phyloP scores from a whole-genome alignment of 495 filamentous ascomycete species.

The Cladorrhinum samala region DNA sequence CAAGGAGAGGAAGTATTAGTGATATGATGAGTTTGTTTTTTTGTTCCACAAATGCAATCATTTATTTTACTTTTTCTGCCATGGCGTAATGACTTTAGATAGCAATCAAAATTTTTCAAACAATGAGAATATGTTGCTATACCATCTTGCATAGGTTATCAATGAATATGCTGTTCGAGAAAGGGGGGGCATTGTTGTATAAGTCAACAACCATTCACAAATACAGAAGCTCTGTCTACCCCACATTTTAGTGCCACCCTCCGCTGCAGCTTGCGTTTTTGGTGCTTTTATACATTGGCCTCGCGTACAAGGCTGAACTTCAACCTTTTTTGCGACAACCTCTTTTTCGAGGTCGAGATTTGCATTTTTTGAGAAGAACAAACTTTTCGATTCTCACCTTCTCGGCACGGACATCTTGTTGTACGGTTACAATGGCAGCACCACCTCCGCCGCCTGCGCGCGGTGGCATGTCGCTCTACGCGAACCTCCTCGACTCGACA shows the following conservation, averaged over 20 bases:
- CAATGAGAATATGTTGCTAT: no score
- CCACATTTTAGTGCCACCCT: neutral
- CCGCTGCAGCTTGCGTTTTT: no score
- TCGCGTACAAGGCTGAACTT: constrained; percentile 15
- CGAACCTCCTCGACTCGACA: constrained; percentile 47
- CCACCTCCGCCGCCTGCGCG: constrained; percentile 18
- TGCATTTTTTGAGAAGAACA: no score
- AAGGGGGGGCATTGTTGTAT: neutral
- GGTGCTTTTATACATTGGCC: neutral
- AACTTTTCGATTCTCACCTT: no score
- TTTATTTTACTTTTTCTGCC: no score
- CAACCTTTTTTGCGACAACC: neutral
- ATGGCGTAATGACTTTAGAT: no score
- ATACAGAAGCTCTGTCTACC: neutral
- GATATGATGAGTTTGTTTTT: no score
- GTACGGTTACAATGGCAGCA: constrained; percentile 9
- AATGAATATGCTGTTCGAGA: no score
- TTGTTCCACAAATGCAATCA: no score
- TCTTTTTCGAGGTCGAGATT: neutral
- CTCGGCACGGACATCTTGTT: no score
- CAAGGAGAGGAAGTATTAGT: constrained; percentile 28
- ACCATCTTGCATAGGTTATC: no score
- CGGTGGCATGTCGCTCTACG: constrained; percentile 49
- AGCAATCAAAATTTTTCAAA: no score
- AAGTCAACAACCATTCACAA: neutral